These are phyloP conservation scores for Carpinus fangiana DNA, from an alignment of 306 rosid genomes.

Conservation along the genomic window DNA sequence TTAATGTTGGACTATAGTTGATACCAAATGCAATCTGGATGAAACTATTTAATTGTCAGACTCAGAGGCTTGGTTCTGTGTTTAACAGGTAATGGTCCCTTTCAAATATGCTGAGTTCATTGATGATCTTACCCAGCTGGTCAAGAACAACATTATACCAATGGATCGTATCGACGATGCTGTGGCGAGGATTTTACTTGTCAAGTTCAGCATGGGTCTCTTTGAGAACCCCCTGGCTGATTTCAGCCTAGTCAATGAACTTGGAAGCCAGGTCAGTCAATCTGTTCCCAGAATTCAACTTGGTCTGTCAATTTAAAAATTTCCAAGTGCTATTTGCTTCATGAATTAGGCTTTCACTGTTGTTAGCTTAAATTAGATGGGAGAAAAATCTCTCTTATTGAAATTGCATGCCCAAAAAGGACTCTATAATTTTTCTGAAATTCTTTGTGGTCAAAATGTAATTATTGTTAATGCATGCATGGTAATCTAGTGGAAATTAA, in stretches of 20 bases:
- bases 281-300: slow-evolving; percentile 6
- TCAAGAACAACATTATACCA: slow-evolving; percentile 69
- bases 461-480: not conserved
- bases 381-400: not conserved
- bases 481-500: not conserved
- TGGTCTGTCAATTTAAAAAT: not conserved
- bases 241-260: slow-evolving; percentile 79
- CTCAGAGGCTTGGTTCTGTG: slow-evolving; percentile 24
- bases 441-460: not conserved
- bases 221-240: slow-evolving; percentile 90
- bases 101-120: slow-evolving; percentile 64
- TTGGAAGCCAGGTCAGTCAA: slow-evolving; percentile 82
- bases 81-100: slow-evolving; percentile 86
- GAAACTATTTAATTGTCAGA: slow-evolving; percentile 11
- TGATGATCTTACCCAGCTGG: slow-evolving; percentile 64
- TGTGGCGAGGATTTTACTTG: slow-evolving; percentile 76
- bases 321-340: not conserved
- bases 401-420: not conserved
- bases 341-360: not conserved
- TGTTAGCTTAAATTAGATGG: not conserved
- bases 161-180: slow-evolving; percentile 94
- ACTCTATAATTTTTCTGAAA: not conserved
- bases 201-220: slow-evolving; percentile 89
- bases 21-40: slow-evolving; percentile 18
- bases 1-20: slow-evolving; percentile 6